These are phyloP conservation scores for Plasmopara viticola DNA, from an alignment of 352 stramenopile genomes.

Conservation along the genomic window DNA sequence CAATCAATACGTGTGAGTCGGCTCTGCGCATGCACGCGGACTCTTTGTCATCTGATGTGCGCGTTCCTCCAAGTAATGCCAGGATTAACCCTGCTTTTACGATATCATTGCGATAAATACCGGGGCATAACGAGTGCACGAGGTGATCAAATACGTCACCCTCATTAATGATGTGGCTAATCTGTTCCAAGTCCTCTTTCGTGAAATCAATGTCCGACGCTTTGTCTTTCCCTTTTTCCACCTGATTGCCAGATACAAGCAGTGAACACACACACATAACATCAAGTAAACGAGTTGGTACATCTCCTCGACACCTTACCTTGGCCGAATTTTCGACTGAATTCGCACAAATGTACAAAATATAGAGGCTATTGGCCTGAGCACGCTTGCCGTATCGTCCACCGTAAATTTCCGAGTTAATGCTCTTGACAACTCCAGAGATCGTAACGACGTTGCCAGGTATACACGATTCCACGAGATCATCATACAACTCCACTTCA, in stretches of 20 bases:
- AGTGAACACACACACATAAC: background rate
- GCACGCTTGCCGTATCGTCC: constrained; percentile 86
- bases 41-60: constrained; percentile 51
- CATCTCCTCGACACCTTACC: constrained; percentile 11
- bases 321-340: constrained; percentile 76
- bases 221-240: constrained; percentile 47
- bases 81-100: constrained; percentile 97
- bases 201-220: constrained; percentile 71
- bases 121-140: constrained; percentile 92
- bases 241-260: constrained; percentile 9
- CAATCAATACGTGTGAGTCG: constrained; percentile 94
- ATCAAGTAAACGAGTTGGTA: background rate
- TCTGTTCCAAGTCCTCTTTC: constrained; percentile 88
- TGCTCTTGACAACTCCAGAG: constrained; percentile 90
- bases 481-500: constrained; percentile 84
- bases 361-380: constrained; percentile 89
- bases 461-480: constrained; percentile 94
- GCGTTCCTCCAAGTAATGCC: constrained; percentile 91
- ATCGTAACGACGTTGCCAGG: constrained; percentile 94
- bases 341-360: constrained; percentile 92
- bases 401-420: constrained; percentile 91
- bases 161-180: constrained; percentile 85
- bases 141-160: constrained; percentile 92
- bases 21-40: constrained; percentile 67
- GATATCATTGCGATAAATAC: constrained; percentile 96